These are phyloP conservation scores for Aspergillus olivimuriae DNA, from an alignment of 495 filamentous ascomycete genomes.

Conservation along the genomic window DNA sequence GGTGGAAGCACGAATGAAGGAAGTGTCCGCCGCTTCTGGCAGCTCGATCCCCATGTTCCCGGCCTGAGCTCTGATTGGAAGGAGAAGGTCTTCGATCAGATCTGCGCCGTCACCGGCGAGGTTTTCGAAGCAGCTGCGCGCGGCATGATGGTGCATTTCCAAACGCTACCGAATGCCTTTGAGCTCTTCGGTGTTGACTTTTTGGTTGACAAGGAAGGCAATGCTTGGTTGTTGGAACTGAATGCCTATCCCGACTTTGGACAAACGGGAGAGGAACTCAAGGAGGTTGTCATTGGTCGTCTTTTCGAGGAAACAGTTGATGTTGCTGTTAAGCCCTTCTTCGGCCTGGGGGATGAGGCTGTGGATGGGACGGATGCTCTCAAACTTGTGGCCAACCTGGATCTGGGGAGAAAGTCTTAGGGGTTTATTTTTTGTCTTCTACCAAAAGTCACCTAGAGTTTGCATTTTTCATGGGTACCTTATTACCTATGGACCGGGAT, in stretches of 20 bases:
- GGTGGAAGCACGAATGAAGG: constrained; percentile 46
- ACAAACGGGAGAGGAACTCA: constrained; percentile 75
- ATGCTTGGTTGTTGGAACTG: constrained; percentile 76
- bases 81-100: constrained; percentile 60
- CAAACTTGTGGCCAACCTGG: constrained; percentile 53
- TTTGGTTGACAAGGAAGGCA: constrained; percentile 60
- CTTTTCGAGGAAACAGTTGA: constrained; percentile 70
- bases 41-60: constrained; percentile 43
- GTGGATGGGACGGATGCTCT: constrained; percentile 31
- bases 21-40: constrained; percentile 66
- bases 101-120: constrained; percentile 64
- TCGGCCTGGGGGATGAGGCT: constrained; percentile 28
- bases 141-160: constrained; percentile 84
- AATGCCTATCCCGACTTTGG: constrained; percentile 94
- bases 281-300: constrained; percentile 56
- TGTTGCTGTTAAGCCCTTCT: constrained; percentile 58
- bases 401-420: constrained; percentile 46
- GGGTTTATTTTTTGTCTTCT: too few species aligned
- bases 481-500: too few species aligned
- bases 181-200: constrained; percentile 93
- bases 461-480: too few species aligned
- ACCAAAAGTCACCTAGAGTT: too few species aligned
- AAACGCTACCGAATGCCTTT: constrained; percentile 78
- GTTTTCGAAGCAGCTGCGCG: constrained; percentile 78
- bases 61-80: constrained; percentile 43